Evolutionary conservation across 495 filamentous ascomycete genomes (phyloP).

Genomic region (Chaetomium fimeti): DNA sequence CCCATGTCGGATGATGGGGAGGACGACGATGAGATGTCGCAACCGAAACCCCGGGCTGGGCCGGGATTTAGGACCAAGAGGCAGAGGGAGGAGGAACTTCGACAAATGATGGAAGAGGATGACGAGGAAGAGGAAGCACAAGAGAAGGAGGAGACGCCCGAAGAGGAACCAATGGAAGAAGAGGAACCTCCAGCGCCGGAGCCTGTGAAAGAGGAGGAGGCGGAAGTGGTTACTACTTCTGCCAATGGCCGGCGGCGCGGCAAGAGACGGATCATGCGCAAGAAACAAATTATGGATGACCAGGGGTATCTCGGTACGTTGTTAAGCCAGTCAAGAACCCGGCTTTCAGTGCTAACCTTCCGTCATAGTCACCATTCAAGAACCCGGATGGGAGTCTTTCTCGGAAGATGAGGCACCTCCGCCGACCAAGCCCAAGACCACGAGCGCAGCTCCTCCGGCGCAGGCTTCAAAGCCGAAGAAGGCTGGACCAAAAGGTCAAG

Average conservation of each 20-base stretch:
- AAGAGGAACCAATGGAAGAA: slow-evolving; percentile 27
- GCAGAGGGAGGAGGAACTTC: slow-evolving; percentile 69
- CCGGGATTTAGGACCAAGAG: slow-evolving; percentile 58
- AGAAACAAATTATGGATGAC: slow-evolving; percentile 85
- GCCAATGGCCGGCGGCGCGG: slow-evolving; percentile 72
- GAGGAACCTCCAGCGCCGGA: slow-evolving; percentile 34
- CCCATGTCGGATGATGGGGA: slow-evolving; percentile 73
- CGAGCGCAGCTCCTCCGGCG: slow-evolving; percentile 26
- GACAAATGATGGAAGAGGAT: slow-evolving; percentile 85
- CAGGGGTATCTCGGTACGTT: slow-evolving; percentile 86
- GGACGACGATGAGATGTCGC: slow-evolving; percentile 57
- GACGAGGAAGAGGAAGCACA: slow-evolving; percentile 47
- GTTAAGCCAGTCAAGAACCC: not conserved
- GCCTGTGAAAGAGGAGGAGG: slow-evolving; percentile 47
- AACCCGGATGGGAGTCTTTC: slow-evolving; percentile 90
- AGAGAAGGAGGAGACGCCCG: slow-evolving; percentile 43
- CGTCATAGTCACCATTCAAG: slow-evolving; percentile 78
- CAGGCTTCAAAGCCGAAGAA: slow-evolving; percentile 56
- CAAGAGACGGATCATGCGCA: slow-evolving; percentile 80
- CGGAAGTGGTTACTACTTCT: slow-evolving; percentile 55
- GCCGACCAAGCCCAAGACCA: slow-evolving; percentile 49
- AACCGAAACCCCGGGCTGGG: slow-evolving; percentile 37
- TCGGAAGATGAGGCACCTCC: slow-evolving; percentile 77
- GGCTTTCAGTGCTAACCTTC: slow-evolving; percentile 21
- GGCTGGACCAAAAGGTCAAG: slow-evolving; percentile 62